These are phyloP conservation scores for Parmelia sp. DNA, from an alignment of 495 filamentous ascomycete genomes.

Conservation along the genomic window DNA sequence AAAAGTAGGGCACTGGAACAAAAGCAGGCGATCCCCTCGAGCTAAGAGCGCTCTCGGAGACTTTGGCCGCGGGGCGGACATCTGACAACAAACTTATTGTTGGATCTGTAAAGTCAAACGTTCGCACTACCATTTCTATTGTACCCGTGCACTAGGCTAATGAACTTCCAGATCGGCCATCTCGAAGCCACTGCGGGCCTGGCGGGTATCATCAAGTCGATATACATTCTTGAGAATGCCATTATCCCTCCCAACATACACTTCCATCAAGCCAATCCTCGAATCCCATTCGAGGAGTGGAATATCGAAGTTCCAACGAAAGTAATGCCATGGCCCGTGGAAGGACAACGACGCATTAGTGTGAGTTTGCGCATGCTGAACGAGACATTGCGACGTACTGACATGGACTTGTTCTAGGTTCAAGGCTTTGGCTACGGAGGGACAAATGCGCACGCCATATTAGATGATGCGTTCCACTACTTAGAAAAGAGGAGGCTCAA, in stretches of 20 bases:
- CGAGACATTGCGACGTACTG: not conserved
- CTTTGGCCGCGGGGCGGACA: conserved; percentile 33
- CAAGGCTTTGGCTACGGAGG: conserved; percentile 25
- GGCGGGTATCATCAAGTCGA: conserved; percentile 38
- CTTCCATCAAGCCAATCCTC: conserved; percentile 30
- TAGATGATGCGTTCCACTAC: conserved; percentile 32
- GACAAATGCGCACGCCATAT: conserved; percentile 33
- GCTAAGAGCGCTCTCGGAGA: conserved; percentile 31
- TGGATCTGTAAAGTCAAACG: conserved; percentile 42
- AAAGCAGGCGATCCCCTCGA: conserved; percentile 36
- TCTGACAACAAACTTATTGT: conserved; percentile 26
- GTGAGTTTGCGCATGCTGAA: not conserved
- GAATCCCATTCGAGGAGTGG: conserved; percentile 30
- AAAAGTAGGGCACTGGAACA: conserved; percentile 24
- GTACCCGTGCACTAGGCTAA: not conserved
- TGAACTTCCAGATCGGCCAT: conserved; percentile 40
- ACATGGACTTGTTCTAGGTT: conserved; percentile 1
- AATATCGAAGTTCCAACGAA: conserved; percentile 29
- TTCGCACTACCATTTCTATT: not conserved
- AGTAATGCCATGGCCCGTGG: conserved; percentile 24
- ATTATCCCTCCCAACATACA: conserved; percentile 39
- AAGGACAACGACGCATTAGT: conserved; percentile 18
- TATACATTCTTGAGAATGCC: conserved; percentile 41
- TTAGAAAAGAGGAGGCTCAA: conserved; percentile 10
- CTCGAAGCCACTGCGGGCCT: conserved; percentile 42